A percentile compares a stretch with the other conserved stretches of the same genome.
phyloP scores from a whole-genome alignment of 768 basidiomycete genomes.

The Termitomyces titanicus region DNA sequence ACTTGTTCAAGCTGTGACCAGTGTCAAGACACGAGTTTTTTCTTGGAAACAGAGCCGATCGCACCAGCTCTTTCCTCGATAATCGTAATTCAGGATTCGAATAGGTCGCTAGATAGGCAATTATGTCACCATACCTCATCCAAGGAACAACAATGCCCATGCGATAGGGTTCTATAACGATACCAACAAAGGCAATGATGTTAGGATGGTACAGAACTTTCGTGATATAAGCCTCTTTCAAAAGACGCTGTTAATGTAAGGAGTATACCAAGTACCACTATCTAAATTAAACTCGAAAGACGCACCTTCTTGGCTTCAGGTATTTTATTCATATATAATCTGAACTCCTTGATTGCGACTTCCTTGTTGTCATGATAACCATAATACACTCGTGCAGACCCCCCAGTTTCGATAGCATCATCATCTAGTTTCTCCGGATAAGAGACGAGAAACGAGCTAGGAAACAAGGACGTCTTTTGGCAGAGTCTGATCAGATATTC shows the following conservation, averaged over 20 bases:
- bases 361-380: slow-evolving; percentile 7
- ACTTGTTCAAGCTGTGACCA: slow-evolving; percentile 21
- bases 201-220: slow-evolving; percentile 19
- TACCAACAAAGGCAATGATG: slow-evolving; percentile 19
- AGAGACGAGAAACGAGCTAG: not conserved
- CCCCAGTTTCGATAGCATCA: slow-evolving; percentile 7
- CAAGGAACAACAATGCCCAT: slow-evolving; percentile 24
- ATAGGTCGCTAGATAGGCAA: slow-evolving; percentile 11
- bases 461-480: slow-evolving; percentile 3
- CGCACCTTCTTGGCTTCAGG: slow-evolving; percentile 7
- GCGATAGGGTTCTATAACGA: slow-evolving; percentile 13
- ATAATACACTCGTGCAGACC: slow-evolving; percentile 14
- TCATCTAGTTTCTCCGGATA: not conserved
- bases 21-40: not conserved
- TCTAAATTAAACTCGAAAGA: not conserved
- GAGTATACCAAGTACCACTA: not conserved
- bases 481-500: slow-evolving; percentile 10
- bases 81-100: not conserved
- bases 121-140: slow-evolving; percentile 26
- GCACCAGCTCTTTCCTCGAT: slow-evolving; percentile 12
- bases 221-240: slow-evolving; percentile 20
- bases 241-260: slow-evolving; percentile 10
- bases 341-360: slow-evolving; percentile 18
- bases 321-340: slow-evolving; percentile 4
- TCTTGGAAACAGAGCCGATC: not conserved